Evolutionary conservation across 2,329 filamentous ascomycete species (phyloP).

Genomic region (Botrytis deweyae): DNA sequence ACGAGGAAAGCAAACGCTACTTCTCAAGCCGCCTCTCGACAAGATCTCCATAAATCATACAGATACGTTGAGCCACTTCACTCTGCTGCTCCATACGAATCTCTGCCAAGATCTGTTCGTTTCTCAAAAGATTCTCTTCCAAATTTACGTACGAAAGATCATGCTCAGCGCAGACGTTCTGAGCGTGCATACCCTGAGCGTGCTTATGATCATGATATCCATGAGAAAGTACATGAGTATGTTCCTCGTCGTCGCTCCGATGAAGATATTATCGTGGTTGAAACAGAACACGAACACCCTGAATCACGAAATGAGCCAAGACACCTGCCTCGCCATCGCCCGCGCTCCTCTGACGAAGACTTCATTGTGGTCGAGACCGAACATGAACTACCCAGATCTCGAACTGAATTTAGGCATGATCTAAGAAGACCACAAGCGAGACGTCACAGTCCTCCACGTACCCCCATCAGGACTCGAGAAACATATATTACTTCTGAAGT

Average conservation of each 20-base stretch:
- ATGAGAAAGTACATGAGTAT: neutral
- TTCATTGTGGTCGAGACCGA: neutral
- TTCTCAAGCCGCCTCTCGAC: neutral
- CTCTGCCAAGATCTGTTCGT: neutral
- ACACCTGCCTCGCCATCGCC: neutral
- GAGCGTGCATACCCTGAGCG: neutral
- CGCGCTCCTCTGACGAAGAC: neutral
- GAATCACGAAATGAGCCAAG: neutral
- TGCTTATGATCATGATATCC: neutral
- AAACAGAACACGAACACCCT: neutral
- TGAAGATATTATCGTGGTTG: neutral
- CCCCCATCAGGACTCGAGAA: neutral
- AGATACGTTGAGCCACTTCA: constrained; percentile 7
- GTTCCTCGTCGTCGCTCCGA: neutral
- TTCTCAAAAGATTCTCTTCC: constrained; percentile 1
- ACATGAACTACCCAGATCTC: neutral
- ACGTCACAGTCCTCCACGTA: neutral
- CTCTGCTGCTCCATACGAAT: neutral
- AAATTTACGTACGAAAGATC: neutral
- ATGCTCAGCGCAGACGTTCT: constrained; percentile 5
- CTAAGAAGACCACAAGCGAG: neutral
- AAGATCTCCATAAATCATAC: neutral
- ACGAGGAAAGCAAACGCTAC: neutral
- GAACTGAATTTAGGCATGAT: neutral
- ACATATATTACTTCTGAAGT: neutral